phyloP scores from a whole-genome alignment of 2,329 filamentous ascomycete genomes.

The Exophiala aquamarina region DNA sequence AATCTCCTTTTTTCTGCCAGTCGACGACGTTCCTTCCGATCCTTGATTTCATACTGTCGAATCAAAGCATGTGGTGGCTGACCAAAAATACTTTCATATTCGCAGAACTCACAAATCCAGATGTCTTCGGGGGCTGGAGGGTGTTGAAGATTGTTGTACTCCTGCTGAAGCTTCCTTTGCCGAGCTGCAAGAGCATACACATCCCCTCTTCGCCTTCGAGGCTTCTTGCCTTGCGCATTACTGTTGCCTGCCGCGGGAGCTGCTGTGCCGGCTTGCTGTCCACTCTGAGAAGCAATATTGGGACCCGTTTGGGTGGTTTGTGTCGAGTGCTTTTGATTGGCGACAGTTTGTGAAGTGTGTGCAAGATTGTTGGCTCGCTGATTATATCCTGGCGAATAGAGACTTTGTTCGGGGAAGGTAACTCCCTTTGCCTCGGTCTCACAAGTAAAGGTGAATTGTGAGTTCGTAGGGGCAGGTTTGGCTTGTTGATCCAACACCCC shows the following conservation, averaged over 20 bases:
- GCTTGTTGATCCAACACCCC: conserved; percentile 73
- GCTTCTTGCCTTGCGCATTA: conserved; percentile 58
- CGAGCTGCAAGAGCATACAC: conserved; percentile 74
- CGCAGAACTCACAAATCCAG: conserved; percentile 98
- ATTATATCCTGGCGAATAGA: conserved; percentile 33
- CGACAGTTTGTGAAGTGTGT: conserved; percentile 30
- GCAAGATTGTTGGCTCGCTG: conserved; percentile 21
- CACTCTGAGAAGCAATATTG: conserved; percentile 40
- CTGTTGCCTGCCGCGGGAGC: conserved; percentile 38
- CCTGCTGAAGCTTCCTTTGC: conserved; percentile 73
- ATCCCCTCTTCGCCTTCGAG: conserved; percentile 65
- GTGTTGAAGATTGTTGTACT: conserved; percentile 73
- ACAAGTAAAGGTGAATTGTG: conserved; percentile 95
- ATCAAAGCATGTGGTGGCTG: conserved; percentile 80
- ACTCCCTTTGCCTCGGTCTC: conserved; percentile 82
- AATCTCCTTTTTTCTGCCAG: conserved; percentile 82
- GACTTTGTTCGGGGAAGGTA: conserved; percentile 67
- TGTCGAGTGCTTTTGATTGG: conserved; percentile 44
- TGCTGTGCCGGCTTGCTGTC: conserved; percentile 35
- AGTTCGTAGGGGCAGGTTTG: conserved; percentile 67
- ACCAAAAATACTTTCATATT: conserved; percentile 96
- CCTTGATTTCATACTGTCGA: conserved; percentile 90
- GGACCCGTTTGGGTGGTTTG: conserved; percentile 59
- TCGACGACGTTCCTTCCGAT: conserved; percentile 78
- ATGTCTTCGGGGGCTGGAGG: conserved; percentile 71